A percentile compares a stretch with the other conserved stretches of the same genome.
Evolutionary conservation across 2,329 filamentous ascomycete species (phyloP).

Genomic region (Pseudogymnoascus sp.): DNA sequence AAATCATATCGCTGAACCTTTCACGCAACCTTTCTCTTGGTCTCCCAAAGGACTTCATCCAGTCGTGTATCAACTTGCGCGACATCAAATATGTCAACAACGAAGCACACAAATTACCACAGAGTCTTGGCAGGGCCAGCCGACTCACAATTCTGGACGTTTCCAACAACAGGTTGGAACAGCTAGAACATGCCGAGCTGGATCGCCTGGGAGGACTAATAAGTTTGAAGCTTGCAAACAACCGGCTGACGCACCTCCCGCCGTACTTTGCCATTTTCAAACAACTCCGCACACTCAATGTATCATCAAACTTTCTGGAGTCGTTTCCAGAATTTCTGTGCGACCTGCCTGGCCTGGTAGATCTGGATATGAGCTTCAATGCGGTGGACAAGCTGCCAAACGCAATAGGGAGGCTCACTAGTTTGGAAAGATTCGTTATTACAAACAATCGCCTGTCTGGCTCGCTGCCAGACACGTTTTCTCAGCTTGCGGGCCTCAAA

Average conservation of each 20-base stretch:
- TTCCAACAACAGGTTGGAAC: constrained; percentile 86
- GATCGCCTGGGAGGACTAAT: constrained; percentile 67
- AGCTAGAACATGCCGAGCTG: constrained; percentile 77
- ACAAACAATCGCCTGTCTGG: constrained; percentile 87
- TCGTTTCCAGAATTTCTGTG: constrained; percentile 81
- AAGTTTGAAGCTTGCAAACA: constrained; percentile 90
- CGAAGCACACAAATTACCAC: constrained; percentile 77
- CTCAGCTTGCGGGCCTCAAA: constrained; percentile 65
- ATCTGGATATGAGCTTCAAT: constrained; percentile 96
- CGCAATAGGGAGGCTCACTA: constrained; percentile 67
- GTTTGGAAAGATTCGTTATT: constrained; percentile 82
- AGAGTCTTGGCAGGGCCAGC: constrained; percentile 72
- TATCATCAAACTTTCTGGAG: constrained; percentile 88
- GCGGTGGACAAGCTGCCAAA: constrained; percentile 70
- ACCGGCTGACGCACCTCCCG: constrained; percentile 72
- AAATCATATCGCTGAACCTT: constrained; percentile 91
- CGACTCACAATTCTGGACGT: constrained; percentile 84
- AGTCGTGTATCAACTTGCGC: constrained; percentile 79
- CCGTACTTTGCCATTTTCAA: constrained; percentile 75
- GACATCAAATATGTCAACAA: constrained; percentile 97
- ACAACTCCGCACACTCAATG: constrained; percentile 71
- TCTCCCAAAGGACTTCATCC: constrained; percentile 91
- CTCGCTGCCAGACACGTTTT: constrained; percentile 64
- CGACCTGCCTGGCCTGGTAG: constrained; percentile 71
- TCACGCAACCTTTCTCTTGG: constrained; percentile 88